These are phyloP conservation scores for Acer saccharum DNA, from an alignment of 345 rosid species.

Conservation along the genomic window DNA sequence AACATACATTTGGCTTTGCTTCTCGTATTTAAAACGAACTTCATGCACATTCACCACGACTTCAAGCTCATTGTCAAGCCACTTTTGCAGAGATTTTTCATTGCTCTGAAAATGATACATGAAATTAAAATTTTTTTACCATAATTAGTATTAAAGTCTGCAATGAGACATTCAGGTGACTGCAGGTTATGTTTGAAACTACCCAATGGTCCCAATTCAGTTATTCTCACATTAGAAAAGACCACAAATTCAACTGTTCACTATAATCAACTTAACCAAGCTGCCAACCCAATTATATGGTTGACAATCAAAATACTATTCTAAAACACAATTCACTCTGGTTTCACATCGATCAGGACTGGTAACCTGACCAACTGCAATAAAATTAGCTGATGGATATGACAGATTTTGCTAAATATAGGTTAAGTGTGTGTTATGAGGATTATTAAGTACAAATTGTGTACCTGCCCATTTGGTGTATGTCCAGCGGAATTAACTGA, in stretches of 20 bases:
- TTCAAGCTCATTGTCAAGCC: slow-evolving; percentile 85
- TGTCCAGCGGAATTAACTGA: slow-evolving; percentile 56
- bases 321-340: slow-evolving; percentile 11
- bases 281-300: neutral
- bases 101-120: slow-evolving; percentile 42
- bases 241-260: neutral
- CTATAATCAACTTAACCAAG: neutral
- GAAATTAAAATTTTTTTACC: slow-evolving; percentile 2
- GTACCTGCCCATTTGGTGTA: slow-evolving; percentile 53
- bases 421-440: neutral
- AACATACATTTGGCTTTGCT: slow-evolving; percentile 79
- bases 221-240: slow-evolving; percentile 2
- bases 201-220: neutral
- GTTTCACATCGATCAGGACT: slow-evolving; percentile 20
- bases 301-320: neutral
- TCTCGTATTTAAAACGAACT: slow-evolving; percentile 70
- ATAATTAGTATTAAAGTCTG: slow-evolving; percentile 8
- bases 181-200: neutral
- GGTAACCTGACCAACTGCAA: slow-evolving; percentile 8
- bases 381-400: slow-evolving; percentile 9
- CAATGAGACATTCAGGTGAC: slow-evolving; percentile 3
- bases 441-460: slow-evolving; percentile 15
- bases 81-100: slow-evolving; percentile 61
- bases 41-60: slow-evolving; percentile 69
- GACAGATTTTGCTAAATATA: slow-evolving; percentile 8